Base-by-base conservation (phyloP, 2,329 filamentous ascomycete genomes). In the Botryosphaeria dothidea region DNA sequence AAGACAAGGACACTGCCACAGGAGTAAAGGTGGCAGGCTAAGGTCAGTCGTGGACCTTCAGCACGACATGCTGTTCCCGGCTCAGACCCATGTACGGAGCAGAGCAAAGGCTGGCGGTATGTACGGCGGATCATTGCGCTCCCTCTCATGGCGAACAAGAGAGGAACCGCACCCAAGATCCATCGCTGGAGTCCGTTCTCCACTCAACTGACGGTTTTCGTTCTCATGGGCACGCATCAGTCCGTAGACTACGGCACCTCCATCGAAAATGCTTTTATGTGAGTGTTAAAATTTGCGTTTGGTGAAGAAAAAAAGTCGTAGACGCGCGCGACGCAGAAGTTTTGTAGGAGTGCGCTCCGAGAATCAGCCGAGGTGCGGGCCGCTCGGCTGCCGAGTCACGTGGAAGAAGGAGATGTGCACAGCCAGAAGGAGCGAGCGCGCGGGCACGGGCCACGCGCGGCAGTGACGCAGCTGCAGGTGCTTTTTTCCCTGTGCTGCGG, bases 51-150 rank as follows among this genome's bases (percentile, higher is more conserved):
- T n/a, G n/a, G n/a, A n/a, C n/a, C n/a, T n/a, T n/a, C n/a, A n/a
- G 31, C 31, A 8, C 31, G 13, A 34, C 7, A 34, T 34, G 3
- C 31, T 34, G 7, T 11, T 34, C 31, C 31, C 31, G 31, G 31
- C 31, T 4, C 31, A 8, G 7, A 11, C 31, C 31, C 13, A 8
- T 6, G 13, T 15, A 13, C 38, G 17, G 38, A 41, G 38, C 38
- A 41, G 38, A 17, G 38, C 38, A 41, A 31, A 13, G 3, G 11
- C 17, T 19, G 29, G 7, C 17, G 36, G 31, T 36, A 71, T 85
- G 83, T 85, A 81, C 81, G 79, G 78, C 82, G 81, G 81, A 84
- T 85, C 83, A 85, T 85, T 85, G 83, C 83, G 83, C 78, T 84
- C 82, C 79, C 83, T 81, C 74, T 80, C 82, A 85, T 74, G 66